Base-by-base conservation (phyloP, 805 yeast genomes). In the Hanseniaspora valbyensis region DNA sequence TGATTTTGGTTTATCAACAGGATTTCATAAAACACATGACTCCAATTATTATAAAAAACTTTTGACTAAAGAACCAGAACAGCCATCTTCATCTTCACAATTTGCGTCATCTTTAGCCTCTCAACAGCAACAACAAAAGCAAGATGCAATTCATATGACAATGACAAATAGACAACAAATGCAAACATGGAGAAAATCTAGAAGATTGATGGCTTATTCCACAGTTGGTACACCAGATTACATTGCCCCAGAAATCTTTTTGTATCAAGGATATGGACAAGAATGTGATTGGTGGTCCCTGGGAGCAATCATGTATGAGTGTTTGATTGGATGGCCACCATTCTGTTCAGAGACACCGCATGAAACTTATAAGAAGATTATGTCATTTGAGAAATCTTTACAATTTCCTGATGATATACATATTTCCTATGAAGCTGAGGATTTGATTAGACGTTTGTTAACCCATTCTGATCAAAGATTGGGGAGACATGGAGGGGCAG, bases 271-370 rank as follows among this genome's bases (percentile, higher is more conserved):
- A 4, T 88, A 88, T 66, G 95, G 96, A 12, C 95, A 87, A 67
- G 95, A 88, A 62, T 88, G 96, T 68, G 96, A 88, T 66, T 88
- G 96, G 96, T 88, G 96, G 96, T 83, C 95, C 8, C 68, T 88
- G 41, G 96, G 96, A 28, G 95, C 95, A 1, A 88, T 88, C 61
- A 89, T 88, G 96, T 88, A 83, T 66, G 96, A 88, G 72, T 88
- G 96, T 69, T 69, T 88, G 54, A 84, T 88, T 54, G 96, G 96
- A 29, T 88, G 95, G 95, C 96, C 96, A 24, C 96, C 96, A 42
- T 88, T 88, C 66, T 88, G 96, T 68, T 81, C 92, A 0, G 96
- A 88, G 60, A 84, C 95, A 10, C 95, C 95, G 10, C 95, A 86
- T 54, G 96, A 88, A 58, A 88, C 96, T 0, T 88, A 88, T 66